A percentile compares a stretch with the other conserved stretches of the same genome.
Conservation (phyloP, 371 early-diverging fungal species). For the Cokeromyces recurvatus region DNA sequence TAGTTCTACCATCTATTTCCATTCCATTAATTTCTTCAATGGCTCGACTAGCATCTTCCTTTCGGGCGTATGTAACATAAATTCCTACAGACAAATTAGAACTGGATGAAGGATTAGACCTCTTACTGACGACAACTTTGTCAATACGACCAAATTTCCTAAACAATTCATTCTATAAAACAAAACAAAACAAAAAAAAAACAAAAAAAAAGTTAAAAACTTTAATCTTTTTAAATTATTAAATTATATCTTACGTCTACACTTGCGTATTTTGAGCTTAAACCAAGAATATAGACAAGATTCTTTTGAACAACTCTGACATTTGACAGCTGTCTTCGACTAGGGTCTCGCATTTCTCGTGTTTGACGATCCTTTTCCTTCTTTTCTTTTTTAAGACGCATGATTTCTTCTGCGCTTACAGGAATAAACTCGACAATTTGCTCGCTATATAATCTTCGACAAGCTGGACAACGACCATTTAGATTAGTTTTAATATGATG, state of each 20-base stretch:
- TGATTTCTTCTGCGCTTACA: conserved; percentile 79
- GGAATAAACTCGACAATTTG: conserved; percentile 88
- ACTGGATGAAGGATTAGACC: conserved; percentile 46
- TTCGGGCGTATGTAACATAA: conserved; percentile 84
- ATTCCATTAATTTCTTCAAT: conserved; percentile 91
- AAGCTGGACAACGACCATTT: conserved; percentile 93
- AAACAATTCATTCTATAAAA: conserved; percentile 77
- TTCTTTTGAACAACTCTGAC: conserved; percentile 94
- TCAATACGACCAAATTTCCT: conserved; percentile 94
- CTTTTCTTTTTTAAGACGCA: conserved; percentile 72
- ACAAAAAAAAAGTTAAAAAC: no score
- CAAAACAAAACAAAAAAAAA: no score
- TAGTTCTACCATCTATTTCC: conserved; percentile 74
- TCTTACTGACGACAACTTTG: conserved; percentile 79
- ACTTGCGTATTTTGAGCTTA: conserved; percentile 76
- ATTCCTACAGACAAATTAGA: conserved; percentile 58
- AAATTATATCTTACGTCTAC: conserved; percentile 75
- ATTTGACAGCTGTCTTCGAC: conserved; percentile 82
- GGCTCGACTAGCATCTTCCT: conserved; percentile 88
- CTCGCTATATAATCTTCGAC: conserved; percentile 80
- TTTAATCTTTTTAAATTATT: no score
- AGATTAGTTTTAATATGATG: conserved; percentile 92
- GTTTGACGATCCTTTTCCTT: conserved; percentile 85
- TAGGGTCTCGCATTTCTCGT: conserved; percentile 84
- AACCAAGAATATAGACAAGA: conserved; percentile 90